These are phyloP conservation scores for Flaveria robusta DNA, from an alignment of 129 eudicot genomes.

Conservation along the genomic window DNA sequence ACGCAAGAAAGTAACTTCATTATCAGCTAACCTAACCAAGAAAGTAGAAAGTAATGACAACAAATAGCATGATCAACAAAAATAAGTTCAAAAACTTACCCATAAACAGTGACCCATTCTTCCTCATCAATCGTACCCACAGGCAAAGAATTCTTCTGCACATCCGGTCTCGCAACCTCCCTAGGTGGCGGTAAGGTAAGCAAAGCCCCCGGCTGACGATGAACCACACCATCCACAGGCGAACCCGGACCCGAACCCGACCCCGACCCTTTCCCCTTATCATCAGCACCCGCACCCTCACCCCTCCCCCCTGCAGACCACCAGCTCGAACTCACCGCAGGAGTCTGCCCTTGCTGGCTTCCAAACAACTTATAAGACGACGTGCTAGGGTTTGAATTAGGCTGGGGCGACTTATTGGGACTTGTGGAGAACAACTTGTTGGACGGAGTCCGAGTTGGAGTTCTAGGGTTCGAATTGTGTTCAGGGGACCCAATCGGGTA, in stretches of 20 bases:
- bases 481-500: conserved; percentile 70
- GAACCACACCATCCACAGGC: conserved; percentile 92
- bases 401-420: conserved; percentile 13
- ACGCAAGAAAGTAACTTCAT: not conserved
- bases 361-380: conserved; percentile 14
- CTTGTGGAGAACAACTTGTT: conserved; percentile 25
- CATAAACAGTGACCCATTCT: conserved; percentile 98
- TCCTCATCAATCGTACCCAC: conserved; percentile 76
- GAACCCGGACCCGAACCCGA: conserved; percentile 53
- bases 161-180: conserved; percentile 94
- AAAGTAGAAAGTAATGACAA: not conserved
- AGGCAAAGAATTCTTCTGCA: conserved; percentile 59
- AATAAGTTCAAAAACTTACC: conserved; percentile 43
- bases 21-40: not conserved
- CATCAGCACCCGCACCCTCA: conserved; percentile 56
- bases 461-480: conserved; percentile 59
- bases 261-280: conserved; percentile 70
- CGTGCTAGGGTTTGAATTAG: conserved; percentile 33
- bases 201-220: conserved; percentile 62
- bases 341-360: conserved; percentile 60
- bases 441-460: conserved; percentile 60
- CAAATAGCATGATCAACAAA: not conserved
- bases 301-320: conserved; percentile 71
- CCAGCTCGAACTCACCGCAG: conserved; percentile 58
- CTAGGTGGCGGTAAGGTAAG: conserved; percentile 78